A percentile compares a stretch with the other conserved stretches of the same genome.
These are phyloP conservation scores for Cutaneotrichosporon sp. DNA, from an alignment of 1,284 basidiomycete species.

Conservation along the genomic window DNA sequence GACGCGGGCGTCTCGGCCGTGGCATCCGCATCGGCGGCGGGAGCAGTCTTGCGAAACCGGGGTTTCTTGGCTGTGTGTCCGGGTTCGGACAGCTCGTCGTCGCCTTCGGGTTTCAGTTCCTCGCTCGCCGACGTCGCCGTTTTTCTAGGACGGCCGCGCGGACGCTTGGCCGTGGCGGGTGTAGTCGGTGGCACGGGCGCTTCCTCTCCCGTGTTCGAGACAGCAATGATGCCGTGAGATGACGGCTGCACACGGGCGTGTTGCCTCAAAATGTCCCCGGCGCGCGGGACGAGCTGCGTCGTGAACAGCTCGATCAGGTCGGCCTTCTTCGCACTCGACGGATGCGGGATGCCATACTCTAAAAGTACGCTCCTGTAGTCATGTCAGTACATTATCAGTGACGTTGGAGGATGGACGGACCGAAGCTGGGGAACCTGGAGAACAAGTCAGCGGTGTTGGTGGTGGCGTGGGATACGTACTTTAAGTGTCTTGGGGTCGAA, in stretches of 20 bases:
- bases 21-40: conserved; percentile 1
- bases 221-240: conserved; percentile 39
- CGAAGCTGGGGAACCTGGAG: conserved; percentile 46
- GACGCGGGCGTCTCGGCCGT: conserved; percentile 1
- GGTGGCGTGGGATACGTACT: conserved; percentile 20
- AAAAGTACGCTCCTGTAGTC: conserved; percentile 13
- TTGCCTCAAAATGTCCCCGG: conserved; percentile 49
- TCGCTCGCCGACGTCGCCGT: conserved; percentile 3
- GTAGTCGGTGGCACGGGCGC: conserved; percentile 1
- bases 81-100: conserved; percentile 1
- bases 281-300: conserved; percentile 63
- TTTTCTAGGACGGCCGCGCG: conserved; percentile 19
- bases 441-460: not conserved
- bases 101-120: conserved; percentile 11
- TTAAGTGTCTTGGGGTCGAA: conserved; percentile 74
- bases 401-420: conserved; percentile 17
- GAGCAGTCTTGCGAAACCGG: not conserved
- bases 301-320: conserved; percentile 78
- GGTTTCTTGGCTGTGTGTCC: conserved; percentile 17
- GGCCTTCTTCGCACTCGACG: conserved; percentile 74
- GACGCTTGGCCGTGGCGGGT: conserved; percentile 20
- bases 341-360: conserved; percentile 72
- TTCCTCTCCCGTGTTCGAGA: conserved; percentile 25
- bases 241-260: conserved; percentile 35
- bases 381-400: conserved; percentile 1